Percentiles rank a stretch among this genome's conserved stretches.
These are phyloP conservation scores for Rubia yunnanensis DNA, from an alignment of 257 asterid species.

Conservation along the genomic window DNA sequence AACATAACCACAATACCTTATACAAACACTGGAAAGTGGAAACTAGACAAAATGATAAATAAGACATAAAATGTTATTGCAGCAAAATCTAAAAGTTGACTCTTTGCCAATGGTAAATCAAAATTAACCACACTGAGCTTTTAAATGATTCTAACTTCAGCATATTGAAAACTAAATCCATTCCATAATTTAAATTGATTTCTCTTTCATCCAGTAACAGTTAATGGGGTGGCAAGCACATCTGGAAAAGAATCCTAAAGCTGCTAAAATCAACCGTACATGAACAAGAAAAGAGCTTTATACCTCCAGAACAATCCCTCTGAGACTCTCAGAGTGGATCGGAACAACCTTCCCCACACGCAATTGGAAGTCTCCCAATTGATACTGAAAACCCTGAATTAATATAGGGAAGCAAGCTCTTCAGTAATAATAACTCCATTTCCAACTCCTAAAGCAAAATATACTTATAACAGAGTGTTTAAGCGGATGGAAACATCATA, in stretches of 20 bases:
- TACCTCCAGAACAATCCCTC: slow-evolving; percentile 99
- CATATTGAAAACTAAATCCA: neutral
- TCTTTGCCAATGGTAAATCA: neutral
- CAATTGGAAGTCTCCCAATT: slow-evolving; percentile 82
- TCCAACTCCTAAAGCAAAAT: neutral
- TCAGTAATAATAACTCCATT: neutral
- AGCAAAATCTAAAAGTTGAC: neutral
- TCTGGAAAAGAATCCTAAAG: neutral
- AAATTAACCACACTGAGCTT: neutral
- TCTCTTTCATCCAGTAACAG: neutral
- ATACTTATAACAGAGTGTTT: neutral
- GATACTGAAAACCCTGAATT: slow-evolving; percentile 65
- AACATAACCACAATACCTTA: neutral
- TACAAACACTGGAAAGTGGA: neutral
- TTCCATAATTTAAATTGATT: neutral
- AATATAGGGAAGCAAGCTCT: neutral
- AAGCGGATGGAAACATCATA: neutral
- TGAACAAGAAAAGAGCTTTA: neutral
- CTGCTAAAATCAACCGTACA: neutral
- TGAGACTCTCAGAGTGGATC: slow-evolving; percentile 63
- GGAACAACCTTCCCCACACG: slow-evolving; percentile 97
- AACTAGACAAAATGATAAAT: neutral
- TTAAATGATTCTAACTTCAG: neutral
- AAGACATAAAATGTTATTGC: neutral
- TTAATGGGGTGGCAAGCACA: neutral